A percentile compares a stretch with the other conserved stretches of the same genome.
These are phyloP conservation scores for Spinacia oleracea DNA, from an alignment of 179 eudicot species.

Conservation along the genomic window DNA sequence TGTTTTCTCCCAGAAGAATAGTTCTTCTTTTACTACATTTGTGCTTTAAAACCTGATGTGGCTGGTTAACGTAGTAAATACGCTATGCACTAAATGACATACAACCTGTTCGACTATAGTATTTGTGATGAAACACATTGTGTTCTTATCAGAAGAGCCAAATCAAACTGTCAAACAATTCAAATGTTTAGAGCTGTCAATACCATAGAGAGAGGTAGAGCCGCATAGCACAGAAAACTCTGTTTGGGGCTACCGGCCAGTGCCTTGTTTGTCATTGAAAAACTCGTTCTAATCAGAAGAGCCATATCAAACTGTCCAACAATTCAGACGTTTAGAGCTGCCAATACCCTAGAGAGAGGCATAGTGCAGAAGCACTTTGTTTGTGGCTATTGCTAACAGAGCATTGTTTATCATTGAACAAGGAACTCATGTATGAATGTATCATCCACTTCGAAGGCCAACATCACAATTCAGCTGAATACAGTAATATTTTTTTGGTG, in stretches of 20 bases:
- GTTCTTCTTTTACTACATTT: too few relatives aligned
- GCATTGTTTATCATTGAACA: background rate
- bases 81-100: background rate
- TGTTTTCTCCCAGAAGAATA: too few relatives aligned
- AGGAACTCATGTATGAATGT: background rate
- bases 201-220: too few relatives aligned
- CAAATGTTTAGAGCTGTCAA: too few relatives aligned
- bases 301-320: background rate
- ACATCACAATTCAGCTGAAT: too few relatives aligned
- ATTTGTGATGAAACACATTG: background rate
- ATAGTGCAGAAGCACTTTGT: background rate
- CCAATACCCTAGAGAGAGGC: background rate
- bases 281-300: background rate
- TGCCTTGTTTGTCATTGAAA: too few relatives aligned
- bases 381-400: background rate
- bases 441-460: background rate
- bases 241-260: too few relatives aligned
- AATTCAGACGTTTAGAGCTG: background rate
- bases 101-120: background rate
- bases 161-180: too few relatives aligned
- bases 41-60: too few relatives aligned
- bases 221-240: too few relatives aligned
- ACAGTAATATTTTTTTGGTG: too few relatives aligned
- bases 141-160: background rate
- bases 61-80: too few relatives aligned